Base-by-base conservation (phyloP, 2,329 filamentous ascomycete species). In the Diaporthe ampelina region DNA sequence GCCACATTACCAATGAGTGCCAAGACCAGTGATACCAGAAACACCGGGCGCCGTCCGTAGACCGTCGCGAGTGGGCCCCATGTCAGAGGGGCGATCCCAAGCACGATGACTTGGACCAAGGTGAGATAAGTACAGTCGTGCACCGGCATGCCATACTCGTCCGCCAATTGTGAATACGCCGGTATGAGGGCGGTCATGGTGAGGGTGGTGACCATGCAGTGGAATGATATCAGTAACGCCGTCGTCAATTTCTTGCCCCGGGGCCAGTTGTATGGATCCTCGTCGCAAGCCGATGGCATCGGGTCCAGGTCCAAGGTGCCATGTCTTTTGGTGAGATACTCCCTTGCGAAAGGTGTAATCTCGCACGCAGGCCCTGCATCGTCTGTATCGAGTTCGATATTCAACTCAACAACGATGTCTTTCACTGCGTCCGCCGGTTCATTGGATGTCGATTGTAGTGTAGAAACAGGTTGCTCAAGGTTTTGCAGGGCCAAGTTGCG, bases 241-340 rank as follows among this genome's bases (percentile, higher is more conserved):
- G 88, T 87, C 74, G 80, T 74, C 3, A 80, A 79, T 83, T 88
- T 88, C 52, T 87, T 87, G 86, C 86, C 88, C 19, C 73, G 77
- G 2, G 86, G 83, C 86, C 87, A 89, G 75, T 90, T 89, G 78
- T 88, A 88, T 1, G 88, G 88, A 77, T 89, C 88, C 7, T 84
- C 86, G 70, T 85, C 83, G 29, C 83, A 83, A 74, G 83, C 82
- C n/a, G 82, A 83, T 1, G 88, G 88, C 24, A 89, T 79, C 1
- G 88, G 88, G 67, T 89, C 86, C 6, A 90, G 83, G 29, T 88
- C 83, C 19, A 88, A 78, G 0, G 87, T 89, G 52, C 88, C 88
- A 83, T 89, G 87, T 69, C 86, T 82, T 57, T 83, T 76, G 7
- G 89, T 78, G 5, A 90, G 82, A 78, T 88, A 89, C 40, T 87